Evolutionary conservation across 306 rosid species (phyloP), one percentile per base, ranked within the genome.

Genomic region (Quercus cerris): DNA sequence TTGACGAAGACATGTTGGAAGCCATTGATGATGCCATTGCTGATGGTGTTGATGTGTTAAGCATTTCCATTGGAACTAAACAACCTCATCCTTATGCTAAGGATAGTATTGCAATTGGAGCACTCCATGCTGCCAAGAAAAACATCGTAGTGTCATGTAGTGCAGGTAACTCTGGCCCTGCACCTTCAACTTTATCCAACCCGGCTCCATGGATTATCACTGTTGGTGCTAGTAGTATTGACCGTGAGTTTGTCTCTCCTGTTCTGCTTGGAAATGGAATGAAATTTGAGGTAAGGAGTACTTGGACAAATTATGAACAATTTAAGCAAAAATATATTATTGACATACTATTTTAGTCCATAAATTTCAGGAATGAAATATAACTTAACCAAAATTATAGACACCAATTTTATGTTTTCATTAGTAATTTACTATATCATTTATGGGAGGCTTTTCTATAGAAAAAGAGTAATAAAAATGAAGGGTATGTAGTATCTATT

Each of bases 181-280:
- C 11, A 2, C 91, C 97, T 27, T 70, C 78, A 1, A 87, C 87
- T 52, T 74, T 95, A 75, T 84, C 96, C 0, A 95, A 91, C 54
- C 66, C 88, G 25, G 94, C 99, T 1, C 99, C 99, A 0, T 95
- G 99, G 99, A 74, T 95, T 27, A 80, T 95, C 81, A 95, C 99
- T 3, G 96, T 95, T 33, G 98, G 83, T 61, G 98, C 99, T 13
- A 91, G 94, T 33, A 91, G 92, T 7, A 61, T 95, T 20, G 99
- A 95, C 28, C 88, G 98, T 10, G 66, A 92, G 46, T 95, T 95
- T 82, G 12, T 71, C 55, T 81, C 93, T 52, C 89, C 97, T 1
- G 71, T 88, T 77, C 56, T 78, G 74, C 90, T 95, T 4, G 87
- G 78, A 75, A 91, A 89, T 80, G 92, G 88, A 5, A 55, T 77